Conservation (phyloP, 2,329 filamentous ascomycete species). For the Beauveria scarabaeidicola region DNA sequence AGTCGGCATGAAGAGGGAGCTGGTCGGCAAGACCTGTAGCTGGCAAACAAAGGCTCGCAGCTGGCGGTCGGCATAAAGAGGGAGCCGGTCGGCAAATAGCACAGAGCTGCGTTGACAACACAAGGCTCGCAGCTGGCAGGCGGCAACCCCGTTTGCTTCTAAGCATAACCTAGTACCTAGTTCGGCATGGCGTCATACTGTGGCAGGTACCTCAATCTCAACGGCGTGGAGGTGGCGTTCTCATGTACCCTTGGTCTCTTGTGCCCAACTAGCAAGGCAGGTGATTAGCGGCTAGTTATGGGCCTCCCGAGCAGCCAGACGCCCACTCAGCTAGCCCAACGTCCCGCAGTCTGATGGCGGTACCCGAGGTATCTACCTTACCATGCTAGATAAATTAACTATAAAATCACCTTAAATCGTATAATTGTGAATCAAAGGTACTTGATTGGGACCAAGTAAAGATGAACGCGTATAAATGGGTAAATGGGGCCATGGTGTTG, state of each 20-base stretch:
- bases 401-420: no score
- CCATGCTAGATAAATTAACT: no score
- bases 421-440: no score
- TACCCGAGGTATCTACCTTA: no score
- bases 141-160: no score
- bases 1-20: no score
- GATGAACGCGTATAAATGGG: no score
- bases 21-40: background rate
- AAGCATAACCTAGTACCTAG: background rate
- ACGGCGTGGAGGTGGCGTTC: background rate
- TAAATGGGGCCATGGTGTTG: no score
- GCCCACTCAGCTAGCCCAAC: background rate
- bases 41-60: no score
- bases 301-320: background rate
- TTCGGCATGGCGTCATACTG: background rate
- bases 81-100: background rate
- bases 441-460: no score
- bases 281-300: constrained; percentile 3
- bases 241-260: background rate
- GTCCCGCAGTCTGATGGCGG: background rate
- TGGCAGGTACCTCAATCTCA: constrained; percentile 1
- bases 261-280: background rate
- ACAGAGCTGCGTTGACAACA: no score
- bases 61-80: no score
- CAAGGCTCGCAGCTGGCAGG: background rate